phyloP scores from a whole-genome alignment of 73 alveolate genomes.

The Tetrahymena elliotti region DNA sequence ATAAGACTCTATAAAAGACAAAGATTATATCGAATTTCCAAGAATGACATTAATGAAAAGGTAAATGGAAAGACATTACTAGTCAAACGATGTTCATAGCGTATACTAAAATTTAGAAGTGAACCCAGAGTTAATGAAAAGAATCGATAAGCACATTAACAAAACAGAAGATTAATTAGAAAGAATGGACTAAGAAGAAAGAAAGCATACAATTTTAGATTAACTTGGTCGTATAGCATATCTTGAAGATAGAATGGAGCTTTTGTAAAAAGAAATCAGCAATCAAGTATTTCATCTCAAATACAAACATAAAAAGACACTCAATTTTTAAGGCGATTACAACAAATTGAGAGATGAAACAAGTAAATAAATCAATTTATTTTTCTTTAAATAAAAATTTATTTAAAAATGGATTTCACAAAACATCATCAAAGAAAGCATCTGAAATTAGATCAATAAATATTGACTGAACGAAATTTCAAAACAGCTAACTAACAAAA shows the following conservation, averaged over 20 bases:
- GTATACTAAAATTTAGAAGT: not conserved
- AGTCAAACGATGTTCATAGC: not conserved
- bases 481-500: not conserved
- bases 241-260: not conserved
- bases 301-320: not conserved
- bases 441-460: no score
- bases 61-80: not conserved
- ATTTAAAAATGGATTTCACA: not conserved
- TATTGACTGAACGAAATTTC: not conserved
- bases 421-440: not conserved
- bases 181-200: not conserved
- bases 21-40: not conserved
- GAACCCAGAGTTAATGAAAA: not conserved
- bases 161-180: not conserved
- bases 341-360: not conserved
- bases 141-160: not conserved
- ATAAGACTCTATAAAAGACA: not conserved
- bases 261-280: not conserved
- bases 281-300: not conserved
- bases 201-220: not conserved
- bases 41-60: not conserved
- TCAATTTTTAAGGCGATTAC: not conserved
- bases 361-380: not conserved
- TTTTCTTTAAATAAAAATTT: not conserved
- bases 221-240: not conserved